phyloP scores from a whole-genome alignment of 1,139 yeast genomes.

The Spathaspora sp. region DNA sequence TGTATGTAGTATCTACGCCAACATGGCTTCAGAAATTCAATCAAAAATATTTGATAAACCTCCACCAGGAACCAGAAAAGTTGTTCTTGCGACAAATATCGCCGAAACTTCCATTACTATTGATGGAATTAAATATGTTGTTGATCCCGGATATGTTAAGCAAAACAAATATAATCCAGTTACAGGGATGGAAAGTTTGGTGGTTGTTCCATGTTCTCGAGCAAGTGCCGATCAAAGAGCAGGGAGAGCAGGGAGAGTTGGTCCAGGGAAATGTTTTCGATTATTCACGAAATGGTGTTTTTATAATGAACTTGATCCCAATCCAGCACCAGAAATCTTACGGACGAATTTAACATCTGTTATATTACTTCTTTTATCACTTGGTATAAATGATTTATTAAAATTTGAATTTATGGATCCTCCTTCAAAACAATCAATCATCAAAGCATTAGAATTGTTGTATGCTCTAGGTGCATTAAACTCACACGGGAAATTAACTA shows the following conservation, averaged over 20 bases:
- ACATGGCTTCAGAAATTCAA: conserved; percentile 82
- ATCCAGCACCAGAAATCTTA: conserved; percentile 86
- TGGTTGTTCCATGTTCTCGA: conserved; percentile 82
- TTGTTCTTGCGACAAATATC: conserved; percentile 91
- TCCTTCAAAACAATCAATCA: conserved; percentile 71
- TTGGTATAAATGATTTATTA: conserved; percentile 82
- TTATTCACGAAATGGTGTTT: conserved; percentile 87
- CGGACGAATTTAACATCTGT: conserved; percentile 79
- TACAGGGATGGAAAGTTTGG: conserved; percentile 87
- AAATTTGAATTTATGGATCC: conserved; percentile 86
- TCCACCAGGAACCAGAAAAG: conserved; percentile 75
- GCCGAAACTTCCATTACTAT: conserved; percentile 97
- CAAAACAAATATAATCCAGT: conserved; percentile 79
- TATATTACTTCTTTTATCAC: conserved; percentile 67
- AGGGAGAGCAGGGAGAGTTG: conserved; percentile 96
- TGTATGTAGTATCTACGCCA: conserved; percentile 89
- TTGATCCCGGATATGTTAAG: conserved; percentile 92
- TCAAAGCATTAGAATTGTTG: conserved; percentile 73
- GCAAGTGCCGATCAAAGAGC: conserved; percentile 97
- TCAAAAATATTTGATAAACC: conserved; percentile 84
- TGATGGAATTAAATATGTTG: conserved; percentile 84
- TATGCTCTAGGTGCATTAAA: conserved; percentile 88
- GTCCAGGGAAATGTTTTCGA: conserved; percentile 93
- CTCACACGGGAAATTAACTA: conserved; percentile 75
- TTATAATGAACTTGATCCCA: conserved; percentile 69